Base-by-base conservation (phyloP, 2,329 filamentous ascomycete species). In the Diatrype stigma region DNA sequence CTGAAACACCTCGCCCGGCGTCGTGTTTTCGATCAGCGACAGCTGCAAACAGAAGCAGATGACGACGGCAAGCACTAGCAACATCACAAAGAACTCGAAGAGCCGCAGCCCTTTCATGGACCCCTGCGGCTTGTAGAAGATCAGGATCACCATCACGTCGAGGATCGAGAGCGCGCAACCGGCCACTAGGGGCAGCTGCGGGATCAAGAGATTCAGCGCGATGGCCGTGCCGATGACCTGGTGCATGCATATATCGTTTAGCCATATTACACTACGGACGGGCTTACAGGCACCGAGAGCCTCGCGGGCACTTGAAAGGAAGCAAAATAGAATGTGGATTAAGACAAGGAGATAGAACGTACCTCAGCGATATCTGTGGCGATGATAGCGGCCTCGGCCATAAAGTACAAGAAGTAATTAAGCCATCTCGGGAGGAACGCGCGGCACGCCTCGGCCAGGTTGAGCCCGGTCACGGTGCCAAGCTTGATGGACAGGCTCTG, bases 1-100 rank as follows among this genome's bases (percentile, higher is more conserved):
- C 34, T 68, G 71, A 63, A 89, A 84, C 2, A 89, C 82, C 16
- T 85, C 73, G 1, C 79, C 79, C 1, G 80, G 71, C 4, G 71
- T 70, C 0, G 79, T 79, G 55, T 78, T 69, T 42, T 74, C 60
- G 56, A 89, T 82, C 34, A 87, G 64, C 2, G 82, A 82, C 37
- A 89, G 72, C 61, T 89, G 83, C 40, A 87, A 83, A 64, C 82
- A 86, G 64, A 89, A 89, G 68, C 85, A 88, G 30, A 87, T 65
- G 1, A 86, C 82, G 1, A 89, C 85, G 12, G 79, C 84, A n/a
- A 88, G 60, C 11, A 89, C 85, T 3, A 89, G 68, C 1, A 78
- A 65, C 50, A 78, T 74, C 22, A 89, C 83, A 56, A 86, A 83
- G 48, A 77, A 68, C 65, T 89, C 85, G 54, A 89, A 88, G n/a